Conservation (phyloP, 2,329 filamentous ascomycete species). For the Paraphoma chrysanthemicola region DNA sequence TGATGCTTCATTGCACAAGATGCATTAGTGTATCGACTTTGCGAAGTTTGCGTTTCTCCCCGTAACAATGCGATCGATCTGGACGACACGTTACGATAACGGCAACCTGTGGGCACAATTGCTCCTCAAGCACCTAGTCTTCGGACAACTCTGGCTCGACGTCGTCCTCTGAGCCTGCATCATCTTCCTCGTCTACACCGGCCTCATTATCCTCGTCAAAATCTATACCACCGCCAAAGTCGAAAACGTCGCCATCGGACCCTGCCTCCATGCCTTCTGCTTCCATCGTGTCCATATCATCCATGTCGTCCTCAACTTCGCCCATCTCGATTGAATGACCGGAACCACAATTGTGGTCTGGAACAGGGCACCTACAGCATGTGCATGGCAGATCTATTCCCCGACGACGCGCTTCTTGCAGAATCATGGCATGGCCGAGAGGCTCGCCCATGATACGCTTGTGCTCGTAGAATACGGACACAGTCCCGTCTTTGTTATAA, state of each 20-base stretch:
- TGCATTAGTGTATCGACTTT: too few relatives aligned
- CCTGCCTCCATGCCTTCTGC: not conserved
- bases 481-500: slow-evolving; percentile 1
- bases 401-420: not conserved
- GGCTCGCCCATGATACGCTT: not conserved
- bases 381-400: not conserved
- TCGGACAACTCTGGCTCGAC: too few relatives aligned
- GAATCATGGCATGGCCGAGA: not conserved
- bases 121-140: too few relatives aligned
- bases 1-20: too few relatives aligned
- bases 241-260: not conserved
- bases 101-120: too few relatives aligned
- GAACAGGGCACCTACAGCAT: not conserved
- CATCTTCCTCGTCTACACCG: not conserved
- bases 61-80: too few relatives aligned
- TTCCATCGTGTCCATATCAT: not conserved
- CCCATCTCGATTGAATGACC: not conserved
- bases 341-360: too few relatives aligned
- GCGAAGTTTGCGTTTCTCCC: too few relatives aligned
- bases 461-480: not conserved
- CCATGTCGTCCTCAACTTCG: not conserved
- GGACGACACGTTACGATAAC: too few relatives aligned
- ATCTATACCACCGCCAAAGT: not conserved
- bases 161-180: too few relatives aligned
- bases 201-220: not conserved